These are phyloP conservation scores for Globisporangium echinulatum DNA, from an alignment of 352 stramenopile species.

Conservation along the genomic window DNA sequence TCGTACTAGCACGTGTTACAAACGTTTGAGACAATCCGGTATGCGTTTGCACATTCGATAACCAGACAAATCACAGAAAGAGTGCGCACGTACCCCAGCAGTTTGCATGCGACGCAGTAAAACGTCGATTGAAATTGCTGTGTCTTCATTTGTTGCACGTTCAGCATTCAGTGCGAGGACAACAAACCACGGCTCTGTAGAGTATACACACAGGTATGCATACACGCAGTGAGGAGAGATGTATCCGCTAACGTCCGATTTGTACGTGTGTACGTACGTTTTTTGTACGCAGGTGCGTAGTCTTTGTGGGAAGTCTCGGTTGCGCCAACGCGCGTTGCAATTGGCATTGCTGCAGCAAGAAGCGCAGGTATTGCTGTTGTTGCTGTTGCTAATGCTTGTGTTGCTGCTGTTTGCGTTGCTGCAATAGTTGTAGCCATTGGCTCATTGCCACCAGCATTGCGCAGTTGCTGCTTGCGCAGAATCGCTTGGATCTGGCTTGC, in stretches of 20 bases:
- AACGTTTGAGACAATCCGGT: not conserved
- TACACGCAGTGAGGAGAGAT: not conserved
- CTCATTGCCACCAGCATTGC: not conserved
- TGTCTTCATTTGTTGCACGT: constrained; percentile 24
- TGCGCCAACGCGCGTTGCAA: not conserved
- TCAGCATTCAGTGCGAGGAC: constrained; percentile 41
- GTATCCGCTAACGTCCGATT: not conserved
- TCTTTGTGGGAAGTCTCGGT: constrained; percentile 9
- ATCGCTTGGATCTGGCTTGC: constrained; percentile 81
- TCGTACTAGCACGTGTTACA: constrained; percentile 35
- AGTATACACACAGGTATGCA: not conserved
- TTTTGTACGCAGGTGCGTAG: constrained; percentile 53
- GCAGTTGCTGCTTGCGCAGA: constrained; percentile 32
- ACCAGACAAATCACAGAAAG: not conserved
- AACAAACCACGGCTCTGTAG: constrained; percentile 73
- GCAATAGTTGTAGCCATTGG: not conserved
- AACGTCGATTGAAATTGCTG: constrained; percentile 27
- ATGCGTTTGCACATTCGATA: not conserved
- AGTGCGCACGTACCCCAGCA: constrained; percentile 31
- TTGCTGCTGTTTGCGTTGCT: constrained; percentile 1
- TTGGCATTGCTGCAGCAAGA: not conserved
- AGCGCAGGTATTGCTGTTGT: not conserved
- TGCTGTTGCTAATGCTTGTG: not conserved
- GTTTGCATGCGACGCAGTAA: constrained; percentile 47
- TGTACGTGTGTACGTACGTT: constrained; percentile 29